Evolutionary conservation across 2,329 filamentous ascomycete species (phyloP), one percentile per base, ranked within the genome.

Genomic region (Colletotrichum salicis): DNA sequence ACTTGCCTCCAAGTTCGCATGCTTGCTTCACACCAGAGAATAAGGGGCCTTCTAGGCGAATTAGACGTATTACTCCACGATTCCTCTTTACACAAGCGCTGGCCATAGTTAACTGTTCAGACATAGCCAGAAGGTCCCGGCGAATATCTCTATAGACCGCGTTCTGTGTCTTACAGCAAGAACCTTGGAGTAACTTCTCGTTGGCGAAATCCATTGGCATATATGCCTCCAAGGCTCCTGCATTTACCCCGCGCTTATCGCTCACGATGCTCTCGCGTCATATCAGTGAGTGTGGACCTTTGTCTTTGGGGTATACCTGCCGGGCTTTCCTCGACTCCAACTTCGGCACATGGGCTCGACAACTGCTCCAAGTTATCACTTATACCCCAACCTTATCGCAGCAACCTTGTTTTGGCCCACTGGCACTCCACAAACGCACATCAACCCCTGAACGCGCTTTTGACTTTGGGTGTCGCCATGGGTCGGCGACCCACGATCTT

Each of bases 301-400:
- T 71, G 59, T 64, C 12, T 45, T 60, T 71, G 59, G 69, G 48
- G 59, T 35, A 51, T 37, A 3, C 33, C 35, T 27, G 37, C 5
- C 4, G 33, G 48, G 24, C 35, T 52, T 12, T 56, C 15, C 15
- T 11, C 19, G 4, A 55, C 69, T 35, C 55, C 65, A 60, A 71
- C 45, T 22, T 13, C 29, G 35, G 54, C 65, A 37, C 12, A 19
- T 31, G 15, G 8, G 52, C 31, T 27, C 13, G 8, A 33, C 7
- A 4, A 35, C 24, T 61, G 64, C 67, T n/a, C 71, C 71, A 71
- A 73, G 45, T 29, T 2, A 6, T 41, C 51, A 13, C 15, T 22
- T 22, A 63, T 67, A 71, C 71, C 31, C 71, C 71, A 73, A 73
- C 59, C 63, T 73, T 71, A 67, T 71, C 63, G 57, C n/a, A 11